phyloP scores from a whole-genome alignment of 2,329 filamentous ascomycete genomes.

The Colletotrichum sp. region DNA sequence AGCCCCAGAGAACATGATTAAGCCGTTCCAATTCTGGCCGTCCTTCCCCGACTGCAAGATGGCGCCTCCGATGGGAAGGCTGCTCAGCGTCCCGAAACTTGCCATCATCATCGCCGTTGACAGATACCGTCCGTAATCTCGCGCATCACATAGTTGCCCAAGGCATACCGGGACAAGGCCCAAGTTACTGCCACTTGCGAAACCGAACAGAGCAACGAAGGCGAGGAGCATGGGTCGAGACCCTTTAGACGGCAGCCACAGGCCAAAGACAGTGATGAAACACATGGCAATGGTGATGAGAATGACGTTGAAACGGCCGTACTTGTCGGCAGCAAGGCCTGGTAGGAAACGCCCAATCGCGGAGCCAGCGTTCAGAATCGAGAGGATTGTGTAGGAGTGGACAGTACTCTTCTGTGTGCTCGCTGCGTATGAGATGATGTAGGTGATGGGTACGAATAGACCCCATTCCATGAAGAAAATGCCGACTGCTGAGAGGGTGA shows the following conservation, averaged over 20 bases:
- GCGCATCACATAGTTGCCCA: constrained; percentile 77
- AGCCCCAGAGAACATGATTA: constrained; percentile 14
- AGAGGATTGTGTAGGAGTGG: constrained; percentile 77
- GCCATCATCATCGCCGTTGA: constrained; percentile 80
- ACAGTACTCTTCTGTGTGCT: constrained; percentile 61
- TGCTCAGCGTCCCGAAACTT: constrained; percentile 68
- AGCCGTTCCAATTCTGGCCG: constrained; percentile 12
- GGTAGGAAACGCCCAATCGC: constrained; percentile 79
- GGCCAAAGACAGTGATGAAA: constrained; percentile 60
- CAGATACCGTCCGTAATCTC: constrained; percentile 78
- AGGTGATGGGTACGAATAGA: constrained; percentile 76
- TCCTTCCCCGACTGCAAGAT: constrained; percentile 14
- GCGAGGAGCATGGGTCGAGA: constrained; percentile 64
- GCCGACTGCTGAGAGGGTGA: constrained; percentile 64
- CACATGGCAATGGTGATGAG: constrained; percentile 66
- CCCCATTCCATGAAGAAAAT: constrained; percentile 76
- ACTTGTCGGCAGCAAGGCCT: constrained; percentile 74
- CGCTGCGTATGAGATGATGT: constrained; percentile 75
- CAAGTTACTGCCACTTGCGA: constrained; percentile 80
- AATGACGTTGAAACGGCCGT: constrained; percentile 84
- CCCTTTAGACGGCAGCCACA: constrained; percentile 72
- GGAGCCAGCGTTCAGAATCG: constrained; percentile 80
- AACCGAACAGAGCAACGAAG: constrained; percentile 77
- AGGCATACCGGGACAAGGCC: constrained; percentile 80
- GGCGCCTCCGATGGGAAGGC: constrained; percentile 49